A percentile compares a stretch with the other conserved stretches of the same genome.
Conservation (phyloP, 192 early-diverging fungal genomes). For the Backusella macrospora region DNA sequence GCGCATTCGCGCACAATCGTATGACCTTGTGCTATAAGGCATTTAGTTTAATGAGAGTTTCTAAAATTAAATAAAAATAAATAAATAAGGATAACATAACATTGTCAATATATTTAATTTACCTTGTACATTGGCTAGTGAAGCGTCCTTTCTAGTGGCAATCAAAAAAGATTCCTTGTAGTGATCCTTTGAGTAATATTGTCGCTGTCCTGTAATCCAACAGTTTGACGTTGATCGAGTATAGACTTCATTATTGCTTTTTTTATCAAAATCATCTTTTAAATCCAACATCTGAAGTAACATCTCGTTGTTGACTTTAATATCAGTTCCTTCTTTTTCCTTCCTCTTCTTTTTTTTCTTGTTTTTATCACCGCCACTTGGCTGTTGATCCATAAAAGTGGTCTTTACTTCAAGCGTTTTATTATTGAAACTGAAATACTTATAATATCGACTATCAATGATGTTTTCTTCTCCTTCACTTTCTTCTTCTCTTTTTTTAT, state of each 20-base stretch:
- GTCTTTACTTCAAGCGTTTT: constrained; percentile 57
- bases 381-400: constrained; percentile 21
- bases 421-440: constrained; percentile 45
- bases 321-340: background rate
- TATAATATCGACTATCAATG: constrained; percentile 18
- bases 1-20: background rate
- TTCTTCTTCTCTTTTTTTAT: background rate
- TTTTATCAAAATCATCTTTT: constrained; percentile 57
- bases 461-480: background rate
- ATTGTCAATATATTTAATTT: background rate
- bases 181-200: constrained; percentile 31
- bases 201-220: constrained; percentile 58
- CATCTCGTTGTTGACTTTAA: constrained; percentile 50
- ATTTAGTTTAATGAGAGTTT: background rate
- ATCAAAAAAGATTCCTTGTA: constrained; percentile 56
- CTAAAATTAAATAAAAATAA: background rate
- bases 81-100: too few species aligned
- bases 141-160: constrained; percentile 56
- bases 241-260: constrained; percentile 52
- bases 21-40: background rate
- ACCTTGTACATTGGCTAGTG: constrained; percentile 60
- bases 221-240: constrained; percentile 54
- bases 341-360: background rate
- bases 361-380: background rate
- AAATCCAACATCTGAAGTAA: constrained; percentile 53